Percentiles rank a stretch among this genome's conserved stretches.
Conservation (phyloP, 768 basidiomycete genomes). For the Tubosaeta sp. region DNA sequence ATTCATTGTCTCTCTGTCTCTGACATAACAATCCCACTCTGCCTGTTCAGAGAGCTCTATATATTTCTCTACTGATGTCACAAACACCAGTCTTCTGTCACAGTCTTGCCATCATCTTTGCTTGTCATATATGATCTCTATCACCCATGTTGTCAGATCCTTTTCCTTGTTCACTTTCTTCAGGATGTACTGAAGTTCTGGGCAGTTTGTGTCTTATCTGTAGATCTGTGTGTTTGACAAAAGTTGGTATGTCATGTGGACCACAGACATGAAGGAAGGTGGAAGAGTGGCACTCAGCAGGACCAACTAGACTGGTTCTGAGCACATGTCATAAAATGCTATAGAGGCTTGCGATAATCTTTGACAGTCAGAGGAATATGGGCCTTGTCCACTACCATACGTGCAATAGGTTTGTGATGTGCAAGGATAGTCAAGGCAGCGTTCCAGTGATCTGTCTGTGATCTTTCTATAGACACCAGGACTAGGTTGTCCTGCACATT, state of each 20-base stretch:
- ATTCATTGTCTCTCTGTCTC: conserved; percentile 2
- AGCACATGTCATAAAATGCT: neutral
- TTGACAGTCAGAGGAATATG: conserved; percentile 12
- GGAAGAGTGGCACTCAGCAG: conserved; percentile 21
- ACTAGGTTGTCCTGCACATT: neutral
- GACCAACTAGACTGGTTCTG: conserved; percentile 11
- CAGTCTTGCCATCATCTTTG: neutral
- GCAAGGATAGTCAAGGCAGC: neutral
- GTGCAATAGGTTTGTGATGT: neutral
- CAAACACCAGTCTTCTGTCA: conserved; percentile 9
- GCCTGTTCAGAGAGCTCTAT: neutral
- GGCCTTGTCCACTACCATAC: conserved; percentile 23
- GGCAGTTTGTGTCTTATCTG: neutral
- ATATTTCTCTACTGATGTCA: neutral
- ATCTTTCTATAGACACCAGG: conserved; percentile 8
- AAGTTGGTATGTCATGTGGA: conserved; percentile 3
- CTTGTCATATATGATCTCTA: neutral
- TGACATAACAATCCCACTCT: conserved; percentile 11
- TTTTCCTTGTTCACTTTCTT: neutral
- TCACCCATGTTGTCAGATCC: fast-evolving
- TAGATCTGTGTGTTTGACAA: neutral
- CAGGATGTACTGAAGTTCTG: conserved; percentile 8
- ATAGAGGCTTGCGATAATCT: conserved; percentile 8
- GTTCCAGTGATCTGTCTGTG: conserved; percentile 1
- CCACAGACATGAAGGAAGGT: neutral